Conservation (phyloP, 768 basidiomycete species). For the Mrakia frigida region DNA sequence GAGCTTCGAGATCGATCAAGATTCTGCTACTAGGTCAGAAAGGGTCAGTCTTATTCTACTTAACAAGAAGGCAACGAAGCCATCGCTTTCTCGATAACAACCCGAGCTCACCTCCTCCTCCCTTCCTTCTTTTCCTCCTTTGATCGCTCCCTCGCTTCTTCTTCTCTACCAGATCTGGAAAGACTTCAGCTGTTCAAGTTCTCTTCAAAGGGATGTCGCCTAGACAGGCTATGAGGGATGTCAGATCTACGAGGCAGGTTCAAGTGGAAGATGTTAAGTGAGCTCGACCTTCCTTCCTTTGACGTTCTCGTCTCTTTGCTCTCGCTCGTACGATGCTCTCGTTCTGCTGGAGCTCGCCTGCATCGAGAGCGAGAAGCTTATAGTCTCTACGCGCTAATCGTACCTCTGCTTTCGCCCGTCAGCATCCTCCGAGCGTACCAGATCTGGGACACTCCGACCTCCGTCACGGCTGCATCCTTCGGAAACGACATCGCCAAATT, state of each 20-base stretch:
- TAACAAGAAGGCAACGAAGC: neutral
- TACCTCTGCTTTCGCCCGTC: too few species aligned
- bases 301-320: too few species aligned
- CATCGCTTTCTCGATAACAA: neutral
- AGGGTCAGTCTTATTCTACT: neutral
- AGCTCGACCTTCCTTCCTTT: neutral
- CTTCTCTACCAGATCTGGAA: neutral
- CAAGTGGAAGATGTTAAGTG: slow-evolving; percentile 5
- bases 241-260: slow-evolving; percentile 9
- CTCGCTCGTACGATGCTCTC: too few species aligned
- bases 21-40: neutral
- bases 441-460: slow-evolving; percentile 9
- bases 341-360: too few species aligned
- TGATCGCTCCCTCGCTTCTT: neutral
- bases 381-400: too few species aligned
- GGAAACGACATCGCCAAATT: neutral
- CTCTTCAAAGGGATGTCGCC: slow-evolving; percentile 2
- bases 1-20: neutral
- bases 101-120: neutral
- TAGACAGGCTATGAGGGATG: slow-evolving; percentile 3
- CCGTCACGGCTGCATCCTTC: slow-evolving; percentile 2
- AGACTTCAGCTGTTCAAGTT: neutral
- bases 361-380: too few species aligned
- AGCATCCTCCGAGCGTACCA: slow-evolving; percentile 11
- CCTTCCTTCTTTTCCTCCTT: neutral